Evolutionary conservation across 2,329 filamentous ascomycete species (phyloP), one percentile per base, ranked within the genome.

Genomic region (Geosmithia morbida): DNA sequence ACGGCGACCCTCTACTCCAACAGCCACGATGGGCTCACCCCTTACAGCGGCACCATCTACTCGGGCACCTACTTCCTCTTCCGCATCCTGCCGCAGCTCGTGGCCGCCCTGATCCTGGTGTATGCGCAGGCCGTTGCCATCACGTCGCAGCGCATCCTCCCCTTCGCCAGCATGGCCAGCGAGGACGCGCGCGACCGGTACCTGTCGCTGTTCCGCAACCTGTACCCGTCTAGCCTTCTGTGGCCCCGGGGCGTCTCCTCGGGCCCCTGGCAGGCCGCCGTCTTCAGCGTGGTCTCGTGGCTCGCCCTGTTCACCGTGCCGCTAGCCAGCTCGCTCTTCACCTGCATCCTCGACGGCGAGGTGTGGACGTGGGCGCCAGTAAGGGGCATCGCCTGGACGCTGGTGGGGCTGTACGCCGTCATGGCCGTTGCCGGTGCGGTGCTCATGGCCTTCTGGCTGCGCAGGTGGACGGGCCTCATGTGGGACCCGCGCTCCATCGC

Each of bases 401-500:
- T 88, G 22, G 76, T 92, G 29, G 79, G 68, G 1, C 62, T 94
- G 1, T 96, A 95, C 63, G 62, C 82, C 33, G 61, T 87, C 3
- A 65, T 90, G 44, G 57, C 83, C 2, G 54, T 76, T 7, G 77
- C 81, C 1, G 62, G 78, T 1, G 52, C 50, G 29, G 49, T 60
- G 16, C 60, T 89, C 10, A 66, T 82, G 51, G 52, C 78, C n/a
- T 83, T 78, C 52, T 86, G 89, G 66, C 66, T 74, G 47, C 64
- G 70, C 19, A 71, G 75, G 29, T 73, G 71, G 55, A 94, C 87
- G 0, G 88, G 88, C 0, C 68, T 95, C 51, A 75, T 83, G 57
- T 96, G 89, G 89, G 87, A 95, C 58, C 76, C 87, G 2, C 74
- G 83, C 43, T 90, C 82, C 20, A 68, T 96, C 7, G 89, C 85